These are phyloP conservation scores for Dicorynia guianensis DNA, from an alignment of 306 rosid species.

Conservation along the genomic window DNA sequence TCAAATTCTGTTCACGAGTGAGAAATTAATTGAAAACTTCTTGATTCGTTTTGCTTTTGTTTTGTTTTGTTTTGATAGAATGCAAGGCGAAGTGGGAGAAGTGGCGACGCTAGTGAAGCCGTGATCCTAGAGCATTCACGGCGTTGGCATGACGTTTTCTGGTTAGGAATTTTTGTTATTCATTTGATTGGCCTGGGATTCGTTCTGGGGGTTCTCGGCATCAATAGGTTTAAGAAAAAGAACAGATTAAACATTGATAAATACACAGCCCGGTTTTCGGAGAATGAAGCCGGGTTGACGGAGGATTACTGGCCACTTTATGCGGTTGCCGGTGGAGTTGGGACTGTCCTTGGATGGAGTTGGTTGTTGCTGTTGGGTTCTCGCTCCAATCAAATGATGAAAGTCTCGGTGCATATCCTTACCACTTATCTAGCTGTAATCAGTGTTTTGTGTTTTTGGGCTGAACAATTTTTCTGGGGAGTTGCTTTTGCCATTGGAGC, in stretches of 20 bases:
- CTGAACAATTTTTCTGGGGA: constrained; percentile 82
- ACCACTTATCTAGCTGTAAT: constrained; percentile 94
- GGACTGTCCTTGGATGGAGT: constrained; percentile 81
- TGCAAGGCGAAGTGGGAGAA: constrained; percentile 60
- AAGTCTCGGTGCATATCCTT: constrained; percentile 84
- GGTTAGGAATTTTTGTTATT: constrained; percentile 76
- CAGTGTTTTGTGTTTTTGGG: constrained; percentile 96
- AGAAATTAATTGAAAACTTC: background rate
- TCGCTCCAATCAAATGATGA: constrained; percentile 82
- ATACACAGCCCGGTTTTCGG: constrained; percentile 50
- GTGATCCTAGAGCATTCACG: constrained; percentile 62
- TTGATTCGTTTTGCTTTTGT: constrained; percentile 17
- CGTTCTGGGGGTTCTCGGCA: constrained; percentile 67
- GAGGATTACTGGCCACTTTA: constrained; percentile 91
- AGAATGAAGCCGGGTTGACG: constrained; percentile 64
- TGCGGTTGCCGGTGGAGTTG: constrained; percentile 94
- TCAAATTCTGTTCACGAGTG: constrained; percentile 12
- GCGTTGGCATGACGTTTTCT: constrained; percentile 89
- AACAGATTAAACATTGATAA: constrained; percentile 78
- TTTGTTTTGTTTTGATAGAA: constrained; percentile 53
- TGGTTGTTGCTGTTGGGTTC: constrained; percentile 90
- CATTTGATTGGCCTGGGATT: constrained; percentile 79
- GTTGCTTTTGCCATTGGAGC: constrained; percentile 87
- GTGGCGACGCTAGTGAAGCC: constrained; percentile 54
- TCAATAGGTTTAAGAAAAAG: constrained; percentile 70